Conservation (phyloP, 352 stramenopile species). For the Phytophthora pseudosyringae region DNA sequence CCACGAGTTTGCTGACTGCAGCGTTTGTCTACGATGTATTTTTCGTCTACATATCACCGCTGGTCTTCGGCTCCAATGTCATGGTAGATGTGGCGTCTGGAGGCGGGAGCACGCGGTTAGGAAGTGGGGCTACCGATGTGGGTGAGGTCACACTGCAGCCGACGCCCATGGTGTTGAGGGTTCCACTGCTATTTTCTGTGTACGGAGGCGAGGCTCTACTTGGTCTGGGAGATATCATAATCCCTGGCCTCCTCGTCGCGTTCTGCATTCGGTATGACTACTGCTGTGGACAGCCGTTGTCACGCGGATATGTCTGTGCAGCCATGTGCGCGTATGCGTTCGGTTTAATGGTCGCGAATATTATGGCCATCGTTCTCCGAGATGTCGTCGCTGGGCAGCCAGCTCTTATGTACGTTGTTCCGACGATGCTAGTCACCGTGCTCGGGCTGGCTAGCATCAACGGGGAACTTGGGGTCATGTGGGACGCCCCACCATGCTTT, state of each 20-base stretch:
- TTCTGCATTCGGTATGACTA: conserved; percentile 94
- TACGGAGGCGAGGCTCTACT: conserved; percentile 91
- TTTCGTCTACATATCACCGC: conserved; percentile 93
- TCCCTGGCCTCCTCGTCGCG: conserved; percentile 92
- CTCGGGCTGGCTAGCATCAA: conserved; percentile 55
- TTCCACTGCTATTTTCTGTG: conserved; percentile 91
- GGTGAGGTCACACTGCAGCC: conserved; percentile 12
- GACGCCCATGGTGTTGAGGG: conserved; percentile 77
- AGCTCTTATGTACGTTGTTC: conserved; percentile 96
- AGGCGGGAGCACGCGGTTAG: conserved; percentile 37
- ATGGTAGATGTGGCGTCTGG: conserved; percentile 93
- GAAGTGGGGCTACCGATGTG: conserved; percentile 10
- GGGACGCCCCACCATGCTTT: conserved; percentile 65
- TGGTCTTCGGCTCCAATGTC: conserved; percentile 82
- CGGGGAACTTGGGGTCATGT: conserved; percentile 75
- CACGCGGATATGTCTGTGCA: conserved; percentile 79
- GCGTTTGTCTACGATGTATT: conserved; percentile 96
- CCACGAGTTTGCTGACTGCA: conserved; percentile 78
- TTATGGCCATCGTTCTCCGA: conserved; percentile 91
- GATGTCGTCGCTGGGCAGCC: conserved; percentile 90
- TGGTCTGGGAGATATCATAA: conserved; percentile 94
- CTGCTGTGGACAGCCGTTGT: conserved; percentile 57
- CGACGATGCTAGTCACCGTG: conserved; percentile 82
- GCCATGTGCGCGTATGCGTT: conserved; percentile 83
- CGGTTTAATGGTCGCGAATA: conserved; percentile 92